Conservation (phyloP, 306 rosid species). For the Pyrus bretschneideri region DNA sequence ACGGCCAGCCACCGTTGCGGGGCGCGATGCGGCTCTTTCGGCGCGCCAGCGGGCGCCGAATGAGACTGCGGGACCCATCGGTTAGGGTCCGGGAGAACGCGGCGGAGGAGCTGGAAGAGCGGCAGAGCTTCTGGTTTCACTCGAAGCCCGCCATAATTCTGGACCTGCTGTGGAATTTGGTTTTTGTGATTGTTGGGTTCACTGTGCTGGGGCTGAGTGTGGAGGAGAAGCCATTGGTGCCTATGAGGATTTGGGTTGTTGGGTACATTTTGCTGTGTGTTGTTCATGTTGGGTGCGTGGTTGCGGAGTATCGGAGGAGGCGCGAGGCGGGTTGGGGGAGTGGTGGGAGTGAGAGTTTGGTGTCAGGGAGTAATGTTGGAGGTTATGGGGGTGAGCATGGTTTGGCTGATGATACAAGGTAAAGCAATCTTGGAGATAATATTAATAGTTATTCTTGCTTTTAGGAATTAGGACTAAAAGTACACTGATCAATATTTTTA, state of each 20-base stretch:
- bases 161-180: slow-evolving; percentile 68
- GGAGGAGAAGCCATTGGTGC: slow-evolving; percentile 56
- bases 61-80: slow-evolving; percentile 72
- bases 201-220: slow-evolving; percentile 41
- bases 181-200: slow-evolving; percentile 37
- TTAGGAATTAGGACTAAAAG: background rate
- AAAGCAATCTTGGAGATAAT: background rate
- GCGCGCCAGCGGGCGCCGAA: slow-evolving; percentile 55
- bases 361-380: slow-evolving; percentile 47
- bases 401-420: slow-evolving; percentile 43
- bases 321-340: slow-evolving; percentile 20
- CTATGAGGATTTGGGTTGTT: slow-evolving; percentile 70
- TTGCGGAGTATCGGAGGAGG: slow-evolving; percentile 37
- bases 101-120: slow-evolving; percentile 77
- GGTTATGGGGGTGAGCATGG: slow-evolving; percentile 26
- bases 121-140: slow-evolving; percentile 69
- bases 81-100: slow-evolving; percentile 73
- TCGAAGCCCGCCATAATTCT: slow-evolving; percentile 59
- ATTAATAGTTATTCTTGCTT: background rate
- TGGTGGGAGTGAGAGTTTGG: slow-evolving; percentile 35
- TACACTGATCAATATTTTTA: background rate
- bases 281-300: slow-evolving; percentile 53
- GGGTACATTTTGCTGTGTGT: slow-evolving; percentile 56
- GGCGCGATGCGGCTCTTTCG: slow-evolving; percentile 55
- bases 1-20: slow-evolving; percentile 36